These are phyloP conservation scores for Pyrus hybrid DNA, from an alignment of 331 rosid genomes.

Conservation along the genomic window DNA sequence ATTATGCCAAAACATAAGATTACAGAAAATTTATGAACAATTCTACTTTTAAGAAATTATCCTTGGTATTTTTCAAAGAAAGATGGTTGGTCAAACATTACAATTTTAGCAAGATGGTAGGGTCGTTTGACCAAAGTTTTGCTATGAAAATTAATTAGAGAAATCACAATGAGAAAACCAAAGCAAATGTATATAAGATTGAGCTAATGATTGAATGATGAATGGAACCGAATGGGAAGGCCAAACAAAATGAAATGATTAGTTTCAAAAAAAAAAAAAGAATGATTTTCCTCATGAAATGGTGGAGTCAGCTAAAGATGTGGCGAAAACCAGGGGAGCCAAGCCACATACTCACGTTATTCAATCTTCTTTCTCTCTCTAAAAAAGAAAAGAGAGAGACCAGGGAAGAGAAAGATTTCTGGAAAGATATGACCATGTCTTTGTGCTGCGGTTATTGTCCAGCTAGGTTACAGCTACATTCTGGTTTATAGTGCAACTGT, in stretches of 20 bases:
- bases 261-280: no score
- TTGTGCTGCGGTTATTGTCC: background rate
- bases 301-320: background rate
- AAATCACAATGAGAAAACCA: background rate
- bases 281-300: background rate
- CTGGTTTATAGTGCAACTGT: background rate
- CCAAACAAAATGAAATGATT: background rate
- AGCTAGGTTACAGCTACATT: background rate
- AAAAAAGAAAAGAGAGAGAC: background rate
- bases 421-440: background rate
- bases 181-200: background rate
- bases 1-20: no score
- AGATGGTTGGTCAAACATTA: no score
- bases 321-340: background rate
- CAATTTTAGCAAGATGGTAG: background rate
- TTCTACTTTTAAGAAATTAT: accelerated
- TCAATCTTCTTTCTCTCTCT: background rate
- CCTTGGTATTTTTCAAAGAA: no score
- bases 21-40: accelerated
- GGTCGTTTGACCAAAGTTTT: background rate
- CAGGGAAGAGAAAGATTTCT: background rate
- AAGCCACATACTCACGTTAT: background rate
- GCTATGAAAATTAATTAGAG: background rate
- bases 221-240: background rate
- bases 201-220: background rate